A percentile compares a stretch with the other conserved stretches of the same genome.
Evolutionary conservation across 164 flowering plant species (phyloP).

Genomic region (Stephania cephalantha): DNA sequence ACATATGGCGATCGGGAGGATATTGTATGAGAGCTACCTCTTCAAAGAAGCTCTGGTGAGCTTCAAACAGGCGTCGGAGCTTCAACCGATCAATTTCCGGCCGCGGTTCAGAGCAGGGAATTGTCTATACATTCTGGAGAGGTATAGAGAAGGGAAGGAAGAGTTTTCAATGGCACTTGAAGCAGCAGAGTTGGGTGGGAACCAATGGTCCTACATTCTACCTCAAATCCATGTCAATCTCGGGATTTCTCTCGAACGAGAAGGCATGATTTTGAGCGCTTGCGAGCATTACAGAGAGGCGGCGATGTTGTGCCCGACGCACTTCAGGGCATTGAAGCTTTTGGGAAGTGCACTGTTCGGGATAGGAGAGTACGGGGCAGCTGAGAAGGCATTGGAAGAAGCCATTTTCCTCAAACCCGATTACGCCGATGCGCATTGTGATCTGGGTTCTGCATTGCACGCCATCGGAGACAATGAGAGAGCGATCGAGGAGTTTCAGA

Average conservation of each 20-base stretch:
- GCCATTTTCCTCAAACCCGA: conserved; percentile 84
- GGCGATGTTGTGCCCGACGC: conserved; percentile 88
- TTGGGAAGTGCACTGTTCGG: conserved; percentile 97
- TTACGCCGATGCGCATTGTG: conserved; percentile 98
- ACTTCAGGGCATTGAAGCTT: conserved; percentile 92
- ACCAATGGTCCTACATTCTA: conserved; percentile 78
- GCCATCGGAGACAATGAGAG: conserved; percentile 85
- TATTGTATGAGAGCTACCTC: conserved; percentile 76
- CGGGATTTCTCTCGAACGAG: conserved; percentile 91
- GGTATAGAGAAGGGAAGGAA: conserved; percentile 59
- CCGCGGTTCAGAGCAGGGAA: conserved; percentile 92
- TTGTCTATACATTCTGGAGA: conserved; percentile 61
- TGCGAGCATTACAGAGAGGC: conserved; percentile 99
- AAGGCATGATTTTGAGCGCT: conserved; percentile 91
- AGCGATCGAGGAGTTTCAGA: conserved; percentile 93
- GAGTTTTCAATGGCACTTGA: conserved; percentile 74
- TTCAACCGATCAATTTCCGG: conserved; percentile 81
- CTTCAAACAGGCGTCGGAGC: conserved; percentile 82
- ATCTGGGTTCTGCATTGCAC: conserved; percentile 90
- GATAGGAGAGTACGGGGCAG: conserved; percentile 92
- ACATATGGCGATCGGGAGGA: conserved; percentile 94
- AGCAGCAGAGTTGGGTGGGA: conserved; percentile 83
- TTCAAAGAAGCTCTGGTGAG: conserved; percentile 76
- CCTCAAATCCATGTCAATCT: conserved; percentile 97
- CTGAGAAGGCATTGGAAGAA: conserved; percentile 92